Evolutionary conservation across 805 yeast genomes (phyloP), one percentile per base, ranked within the genome.

Genomic region (Candida stauntonica): DNA sequence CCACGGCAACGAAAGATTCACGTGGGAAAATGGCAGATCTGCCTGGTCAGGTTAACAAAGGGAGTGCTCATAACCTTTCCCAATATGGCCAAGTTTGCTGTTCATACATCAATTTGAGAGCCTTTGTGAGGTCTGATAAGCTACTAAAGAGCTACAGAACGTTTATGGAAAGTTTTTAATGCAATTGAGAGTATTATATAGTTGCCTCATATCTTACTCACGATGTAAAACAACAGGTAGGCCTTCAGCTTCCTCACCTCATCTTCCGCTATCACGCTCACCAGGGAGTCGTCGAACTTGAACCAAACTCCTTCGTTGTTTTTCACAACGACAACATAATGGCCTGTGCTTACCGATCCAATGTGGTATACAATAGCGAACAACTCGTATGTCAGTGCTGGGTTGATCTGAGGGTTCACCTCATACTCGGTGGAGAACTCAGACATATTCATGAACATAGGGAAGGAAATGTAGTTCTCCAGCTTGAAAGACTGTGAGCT

Each of bases 271-370:
- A 87, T 72, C 39, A 76, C 59, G 2, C 88, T 75, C 12, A 93
- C 83, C 52, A 80, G 77, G 14, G 93, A 79, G 63, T 93, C 99
- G 56, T 93, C 96, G 58, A 88, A 89, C 57, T 77, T 80, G 57
- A 83, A 83, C 99, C 99, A 93, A 51, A 74, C 70, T 3, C 87
- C 84, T 29, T 75, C 73, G n/a, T 75, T 66, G 38, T 70, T 75
- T 56, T 89, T 91, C 44, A 86, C 74, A 52, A 81, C 71, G 14
- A 93, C 81, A 12, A 89, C 73, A 58, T 93, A 93, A 60, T 93
- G 99, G 9, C 99, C 99, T 2, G 97, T 93, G 57, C 87, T 87
- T 6, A 91, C 93, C 15, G 91, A 80, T 1, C 99, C 99, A 24
- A 79, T 79, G 60, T 93, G 99, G 51, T 87, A 79, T 8, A 93